Conservation (phyloP, 2,329 filamentous ascomycete species). For the Fusarium sp. region DNA sequence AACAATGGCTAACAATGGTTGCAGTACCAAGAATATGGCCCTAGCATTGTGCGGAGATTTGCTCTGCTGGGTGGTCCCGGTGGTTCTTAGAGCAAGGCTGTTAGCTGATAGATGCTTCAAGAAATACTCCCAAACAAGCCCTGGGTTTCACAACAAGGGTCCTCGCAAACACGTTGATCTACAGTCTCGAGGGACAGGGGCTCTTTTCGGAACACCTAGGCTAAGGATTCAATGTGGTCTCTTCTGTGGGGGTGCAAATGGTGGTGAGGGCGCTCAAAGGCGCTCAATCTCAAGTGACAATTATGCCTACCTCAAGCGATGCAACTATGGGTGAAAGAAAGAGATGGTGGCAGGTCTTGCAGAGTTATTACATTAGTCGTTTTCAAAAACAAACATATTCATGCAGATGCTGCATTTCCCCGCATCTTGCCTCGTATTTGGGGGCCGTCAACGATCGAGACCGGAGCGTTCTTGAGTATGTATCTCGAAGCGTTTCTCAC, state of each 20-base stretch:
- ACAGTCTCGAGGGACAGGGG: slow-evolving; percentile 2
- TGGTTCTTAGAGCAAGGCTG: slow-evolving; percentile 67
- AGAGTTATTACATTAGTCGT: slow-evolving; percentile 34
- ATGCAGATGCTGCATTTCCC: slow-evolving; percentile 11
- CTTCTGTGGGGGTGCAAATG: slow-evolving; percentile 24
- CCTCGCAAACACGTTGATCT: neutral
- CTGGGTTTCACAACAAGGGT: slow-evolving; percentile 9
- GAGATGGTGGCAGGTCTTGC: slow-evolving; percentile 25
- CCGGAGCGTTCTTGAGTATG: neutral
- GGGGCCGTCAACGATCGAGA: neutral
- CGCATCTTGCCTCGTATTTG: neutral
- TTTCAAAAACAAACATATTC: slow-evolving; percentile 31
- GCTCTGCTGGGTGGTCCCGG: slow-evolving; percentile 93
- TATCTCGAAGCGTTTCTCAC: neutral
- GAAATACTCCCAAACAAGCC: slow-evolving; percentile 19
- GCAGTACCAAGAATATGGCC: slow-evolving; percentile 94
- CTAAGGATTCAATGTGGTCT: neutral
- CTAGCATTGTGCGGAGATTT: slow-evolving; percentile 94
- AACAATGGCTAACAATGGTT: slow-evolving; percentile 19
- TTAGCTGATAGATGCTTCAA: slow-evolving; percentile 32
- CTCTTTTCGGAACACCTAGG: slow-evolving; percentile 9
- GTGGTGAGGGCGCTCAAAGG: slow-evolving; percentile 30
- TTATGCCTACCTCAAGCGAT: slow-evolving; percentile 37
- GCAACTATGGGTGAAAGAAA: slow-evolving; percentile 28
- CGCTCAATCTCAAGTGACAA: slow-evolving; percentile 40